Evolutionary conservation across 495 filamentous ascomycete genomes (phyloP), one percentile per base, ranked within the genome.

Genomic region (Achaetomiella virescens): DNA sequence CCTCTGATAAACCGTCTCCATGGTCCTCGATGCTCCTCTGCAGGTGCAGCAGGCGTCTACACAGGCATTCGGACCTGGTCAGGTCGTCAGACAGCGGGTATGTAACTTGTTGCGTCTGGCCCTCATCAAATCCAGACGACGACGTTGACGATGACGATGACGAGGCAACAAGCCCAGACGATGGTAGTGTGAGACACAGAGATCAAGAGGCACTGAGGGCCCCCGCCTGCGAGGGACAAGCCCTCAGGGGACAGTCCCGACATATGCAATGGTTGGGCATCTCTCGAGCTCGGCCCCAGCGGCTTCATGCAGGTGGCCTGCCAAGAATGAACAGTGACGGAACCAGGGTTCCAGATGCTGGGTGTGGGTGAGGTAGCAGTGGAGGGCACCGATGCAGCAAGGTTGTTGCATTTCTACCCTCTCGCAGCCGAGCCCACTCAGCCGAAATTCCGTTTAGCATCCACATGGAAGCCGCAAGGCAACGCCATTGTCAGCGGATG

Each of bases 1-100:
- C 17, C 44, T n/a, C 0, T 47, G 48, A 21, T 14, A 15, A 6
- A 25, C 53, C 17, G 27, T 36, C 15, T 60, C 57, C 56, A 50
- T 51, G 27, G 15, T 48, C 14, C 10, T 37, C 33, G 14, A 5
- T 29, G 6, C 0, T 22, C 5, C 27, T 45, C 25, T 45, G 41
- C 27, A 14, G 7, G 40, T 45, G 27, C 6, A 24, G 38, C 12
- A 35, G 18, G 18, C 8, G 31, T 35, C 40, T 43, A 33, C 17
- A 36, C 27, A 1, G 21, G 29, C 50, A 52, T 52, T 21, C 31
- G 40, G 27, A 10, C 38, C 37, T 17, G 14, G 18, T 35, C 37
- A 42, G 12, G 17, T 24, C 7, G 38, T 5, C n/a, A n/a, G n/a
- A 20, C 6, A 42, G 6, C 17, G 3, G 12, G 36, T 4, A 38